Percentiles rank a stretch among this genome's conserved stretches.
These are phyloP conservation scores for Cantharellus anzutake DNA, from an alignment of 768 basidiomycete species.

Conservation along the genomic window DNA sequence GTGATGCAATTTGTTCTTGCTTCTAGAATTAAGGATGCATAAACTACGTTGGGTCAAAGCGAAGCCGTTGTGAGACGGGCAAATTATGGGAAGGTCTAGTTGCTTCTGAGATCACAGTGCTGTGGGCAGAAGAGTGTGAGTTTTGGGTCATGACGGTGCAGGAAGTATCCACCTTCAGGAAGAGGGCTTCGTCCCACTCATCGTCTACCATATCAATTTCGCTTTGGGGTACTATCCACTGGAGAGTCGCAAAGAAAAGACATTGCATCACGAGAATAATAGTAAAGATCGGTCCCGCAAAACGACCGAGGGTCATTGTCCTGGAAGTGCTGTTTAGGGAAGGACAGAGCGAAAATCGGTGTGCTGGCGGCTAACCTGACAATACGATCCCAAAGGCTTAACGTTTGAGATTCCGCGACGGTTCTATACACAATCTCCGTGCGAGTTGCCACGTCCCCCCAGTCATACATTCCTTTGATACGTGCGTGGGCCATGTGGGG, in stretches of 20 bases:
- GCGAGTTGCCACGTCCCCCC: constrained; percentile 57
- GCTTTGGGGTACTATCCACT: constrained; percentile 66
- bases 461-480: constrained; percentile 70
- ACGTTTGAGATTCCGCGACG: constrained; percentile 39
- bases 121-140: no score
- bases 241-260: constrained; percentile 67
- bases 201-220: constrained; percentile 54
- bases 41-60: no score
- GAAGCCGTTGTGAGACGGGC: no score
- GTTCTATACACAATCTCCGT: constrained; percentile 69
- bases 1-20: no score
- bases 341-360: constrained; percentile 1
- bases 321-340: constrained; percentile 16
- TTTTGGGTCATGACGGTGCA: no score
- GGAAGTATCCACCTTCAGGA: constrained; percentile 17
- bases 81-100: no score
- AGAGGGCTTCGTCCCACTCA: constrained; percentile 34
- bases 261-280: constrained; percentile 80
- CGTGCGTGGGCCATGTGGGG: constrained; percentile 57
- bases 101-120: no score
- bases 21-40: no score
- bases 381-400: constrained; percentile 64
- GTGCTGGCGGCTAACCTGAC: constrained; percentile 30
- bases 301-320: constrained; percentile 58
- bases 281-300: constrained; percentile 75